These are phyloP conservation scores for Caryopteris hybrid DNA, from an alignment of 305 asterid genomes.

Conservation along the genomic window DNA sequence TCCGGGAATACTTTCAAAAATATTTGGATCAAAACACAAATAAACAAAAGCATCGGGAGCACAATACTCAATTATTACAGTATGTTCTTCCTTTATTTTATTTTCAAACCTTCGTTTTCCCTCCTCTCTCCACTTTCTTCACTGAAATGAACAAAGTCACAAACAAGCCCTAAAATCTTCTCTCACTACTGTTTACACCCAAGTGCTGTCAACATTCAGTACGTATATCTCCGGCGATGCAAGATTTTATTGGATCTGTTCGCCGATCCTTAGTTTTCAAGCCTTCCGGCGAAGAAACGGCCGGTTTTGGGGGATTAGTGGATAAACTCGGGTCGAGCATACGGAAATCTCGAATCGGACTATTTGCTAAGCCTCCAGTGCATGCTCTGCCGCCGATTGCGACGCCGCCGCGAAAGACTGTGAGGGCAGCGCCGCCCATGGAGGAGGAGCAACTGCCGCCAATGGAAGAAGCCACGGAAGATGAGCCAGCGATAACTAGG, in stretches of 20 bases:
- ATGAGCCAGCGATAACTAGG: slow-evolving; percentile 21
- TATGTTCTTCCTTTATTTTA: slow-evolving; percentile 27
- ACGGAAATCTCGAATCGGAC: slow-evolving; percentile 79
- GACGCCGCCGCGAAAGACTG: slow-evolving; percentile 29
- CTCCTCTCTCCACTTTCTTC: slow-evolving; percentile 21
- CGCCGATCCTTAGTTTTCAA: slow-evolving; percentile 91
- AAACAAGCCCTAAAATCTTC: slow-evolving; percentile 25
- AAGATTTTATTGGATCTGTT: slow-evolving; percentile 83
- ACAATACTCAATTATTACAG: slow-evolving; percentile 10
- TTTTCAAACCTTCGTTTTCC: slow-evolving; percentile 39
- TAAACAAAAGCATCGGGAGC: slow-evolving; percentile 8
- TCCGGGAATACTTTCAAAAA: slow-evolving; percentile 29
- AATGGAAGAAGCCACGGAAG: slow-evolving; percentile 34
- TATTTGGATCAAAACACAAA: slow-evolving; percentile 11
- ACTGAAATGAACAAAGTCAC: slow-evolving; percentile 23
- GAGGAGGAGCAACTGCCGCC: slow-evolving; percentile 44
- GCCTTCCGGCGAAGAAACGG: slow-evolving; percentile 56
- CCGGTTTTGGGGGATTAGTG: slow-evolving; percentile 73
- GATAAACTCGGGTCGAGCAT: slow-evolving; percentile 86
- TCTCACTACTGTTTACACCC: slow-evolving; percentile 10
- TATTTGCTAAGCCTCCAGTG: slow-evolving; percentile 65
- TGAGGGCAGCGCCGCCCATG: slow-evolving; percentile 27
- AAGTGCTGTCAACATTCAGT: slow-evolving; percentile 1
- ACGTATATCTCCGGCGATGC: slow-evolving; percentile 46
- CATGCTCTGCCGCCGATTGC: slow-evolving; percentile 62